Evolutionary conservation across 495 filamentous ascomycete genomes (phyloP).

Genomic region (Penicilliopsis zonata): DNA sequence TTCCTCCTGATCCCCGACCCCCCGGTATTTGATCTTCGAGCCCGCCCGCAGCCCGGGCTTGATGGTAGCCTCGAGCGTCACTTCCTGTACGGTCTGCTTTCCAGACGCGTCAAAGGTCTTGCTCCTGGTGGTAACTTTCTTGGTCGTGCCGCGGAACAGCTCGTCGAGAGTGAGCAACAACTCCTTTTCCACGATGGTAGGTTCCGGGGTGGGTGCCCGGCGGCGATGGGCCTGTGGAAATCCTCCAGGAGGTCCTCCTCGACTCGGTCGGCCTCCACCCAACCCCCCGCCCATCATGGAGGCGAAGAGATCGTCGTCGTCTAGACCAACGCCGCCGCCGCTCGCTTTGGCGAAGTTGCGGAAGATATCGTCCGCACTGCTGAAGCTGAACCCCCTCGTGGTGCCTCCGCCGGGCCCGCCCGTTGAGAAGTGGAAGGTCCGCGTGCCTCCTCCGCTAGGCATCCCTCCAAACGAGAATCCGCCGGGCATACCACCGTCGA

Average conservation of each 20-base stretch:
- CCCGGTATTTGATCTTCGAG: conserved; percentile 94
- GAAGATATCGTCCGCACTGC: conserved; percentile 75
- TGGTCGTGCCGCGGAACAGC: conserved; percentile 68
- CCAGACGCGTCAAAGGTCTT: conserved; percentile 81
- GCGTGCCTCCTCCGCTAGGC: conserved; percentile 42
- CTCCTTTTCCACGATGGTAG: conserved; percentile 79
- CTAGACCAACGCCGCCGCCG: conserved; percentile 34
- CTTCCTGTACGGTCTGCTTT: conserved; percentile 75
- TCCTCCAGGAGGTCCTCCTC: conserved; percentile 21
- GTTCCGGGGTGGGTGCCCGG: conserved; percentile 61
- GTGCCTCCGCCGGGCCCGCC: conserved; percentile 36
- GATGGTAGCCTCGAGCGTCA: conserved; percentile 84
- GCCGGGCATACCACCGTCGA: conserved; percentile 45
- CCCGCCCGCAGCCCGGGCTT: conserved; percentile 91
- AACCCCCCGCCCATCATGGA: conserved; percentile 29
- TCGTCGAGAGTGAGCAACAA: conserved; percentile 78
- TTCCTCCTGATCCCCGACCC: conserved; percentile 92
- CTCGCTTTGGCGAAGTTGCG: conserved; percentile 54
- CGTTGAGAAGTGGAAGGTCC: conserved; percentile 68
- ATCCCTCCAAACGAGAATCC: conserved; percentile 42
- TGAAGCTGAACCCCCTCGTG: conserved; percentile 61
- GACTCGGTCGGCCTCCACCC: conserved; percentile 15
- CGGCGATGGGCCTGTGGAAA: conserved; percentile 29
- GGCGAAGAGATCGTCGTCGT: conserved; percentile 47
- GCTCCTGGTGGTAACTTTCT: conserved; percentile 96